These are phyloP conservation scores for Diaporthe destruens DNA, from an alignment of 2,329 filamentous ascomycete species.

Conservation along the genomic window DNA sequence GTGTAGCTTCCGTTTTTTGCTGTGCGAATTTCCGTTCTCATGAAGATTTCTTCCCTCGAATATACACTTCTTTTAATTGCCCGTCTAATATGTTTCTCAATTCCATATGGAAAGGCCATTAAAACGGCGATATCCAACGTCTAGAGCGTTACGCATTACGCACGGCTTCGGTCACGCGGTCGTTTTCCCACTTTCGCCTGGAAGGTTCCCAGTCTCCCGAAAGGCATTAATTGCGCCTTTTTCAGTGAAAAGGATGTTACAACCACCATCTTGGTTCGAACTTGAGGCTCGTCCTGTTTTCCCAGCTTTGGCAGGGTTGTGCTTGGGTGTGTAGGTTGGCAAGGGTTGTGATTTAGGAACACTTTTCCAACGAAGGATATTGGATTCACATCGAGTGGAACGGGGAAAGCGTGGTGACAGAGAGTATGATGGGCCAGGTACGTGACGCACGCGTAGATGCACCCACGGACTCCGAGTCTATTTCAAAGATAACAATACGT, in stretches of 20 bases:
- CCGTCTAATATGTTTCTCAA: slow-evolving; percentile 48
- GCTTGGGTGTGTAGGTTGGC: not conserved
- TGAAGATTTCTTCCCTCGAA: slow-evolving; percentile 49
- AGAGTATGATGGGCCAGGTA: not conserved
- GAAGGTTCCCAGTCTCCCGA: slow-evolving; percentile 18
- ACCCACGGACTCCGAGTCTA: not conserved
- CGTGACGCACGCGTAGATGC: not conserved
- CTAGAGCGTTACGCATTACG: slow-evolving; percentile 48
- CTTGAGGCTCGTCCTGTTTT: not conserved
- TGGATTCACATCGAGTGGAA: too few relatives aligned
- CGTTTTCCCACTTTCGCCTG: not conserved
- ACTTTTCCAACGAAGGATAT: too few relatives aligned
- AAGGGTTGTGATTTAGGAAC: not conserved
- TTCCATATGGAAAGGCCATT: slow-evolving; percentile 48
- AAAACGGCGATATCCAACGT: slow-evolving; percentile 49
- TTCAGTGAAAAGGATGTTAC: slow-evolving; percentile 20
- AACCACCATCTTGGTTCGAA: slow-evolving; percentile 37
- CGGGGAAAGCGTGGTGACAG: not conserved
- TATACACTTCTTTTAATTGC: slow-evolving; percentile 49
- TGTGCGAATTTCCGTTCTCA: too few relatives aligned
- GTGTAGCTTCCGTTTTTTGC: too few relatives aligned
- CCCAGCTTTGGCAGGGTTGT: not conserved
- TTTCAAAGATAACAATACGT: not conserved
- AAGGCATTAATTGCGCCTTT: slow-evolving; percentile 31
- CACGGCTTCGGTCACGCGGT: slow-evolving; percentile 39